Conservation (phyloP, 495 filamentous ascomycete species). For the Bathelium albidoporum region DNA sequence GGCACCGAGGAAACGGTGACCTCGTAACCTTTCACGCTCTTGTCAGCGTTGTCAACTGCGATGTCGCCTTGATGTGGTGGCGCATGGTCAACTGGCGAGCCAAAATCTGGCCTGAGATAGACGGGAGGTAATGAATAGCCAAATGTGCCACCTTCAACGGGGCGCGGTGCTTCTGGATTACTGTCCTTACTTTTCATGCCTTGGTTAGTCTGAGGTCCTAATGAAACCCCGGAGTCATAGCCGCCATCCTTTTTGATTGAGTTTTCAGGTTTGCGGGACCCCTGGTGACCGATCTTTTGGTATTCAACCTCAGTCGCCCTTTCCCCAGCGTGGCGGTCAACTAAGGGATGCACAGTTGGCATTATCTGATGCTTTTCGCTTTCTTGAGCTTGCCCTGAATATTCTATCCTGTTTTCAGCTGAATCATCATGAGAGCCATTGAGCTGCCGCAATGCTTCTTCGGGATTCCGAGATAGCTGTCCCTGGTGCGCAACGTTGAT, state of each 20-base stretch:
- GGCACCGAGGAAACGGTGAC: neutral
- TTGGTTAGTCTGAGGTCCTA: neutral
- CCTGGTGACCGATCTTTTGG: neutral
- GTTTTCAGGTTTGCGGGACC: neutral
- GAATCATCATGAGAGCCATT: neutral
- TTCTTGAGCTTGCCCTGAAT: neutral
- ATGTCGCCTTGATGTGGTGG: neutral
- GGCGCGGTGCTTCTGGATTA: neutral
- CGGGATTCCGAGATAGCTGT: slow-evolving; percentile 10
- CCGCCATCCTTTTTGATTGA: neutral
- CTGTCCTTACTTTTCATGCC: neutral
- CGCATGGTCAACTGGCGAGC: neutral
- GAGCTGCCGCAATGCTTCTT: slow-evolving; percentile 11
- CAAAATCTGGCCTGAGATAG: neutral
- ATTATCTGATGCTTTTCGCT: neutral
- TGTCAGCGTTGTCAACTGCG: neutral
- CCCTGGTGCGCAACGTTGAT: neutral
- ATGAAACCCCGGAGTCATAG: neutral
- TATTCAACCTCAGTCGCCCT: neutral
- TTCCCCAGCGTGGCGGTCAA: neutral
- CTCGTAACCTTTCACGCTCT: neutral
- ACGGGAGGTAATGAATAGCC: neutral
- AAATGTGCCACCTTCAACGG: neutral
- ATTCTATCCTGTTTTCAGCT: neutral
- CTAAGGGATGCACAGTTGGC: too few relatives aligned